Evolutionary conservation across 371 early-diverging fungal species (phyloP).

Genomic region (Mucor velutinosus): DNA sequence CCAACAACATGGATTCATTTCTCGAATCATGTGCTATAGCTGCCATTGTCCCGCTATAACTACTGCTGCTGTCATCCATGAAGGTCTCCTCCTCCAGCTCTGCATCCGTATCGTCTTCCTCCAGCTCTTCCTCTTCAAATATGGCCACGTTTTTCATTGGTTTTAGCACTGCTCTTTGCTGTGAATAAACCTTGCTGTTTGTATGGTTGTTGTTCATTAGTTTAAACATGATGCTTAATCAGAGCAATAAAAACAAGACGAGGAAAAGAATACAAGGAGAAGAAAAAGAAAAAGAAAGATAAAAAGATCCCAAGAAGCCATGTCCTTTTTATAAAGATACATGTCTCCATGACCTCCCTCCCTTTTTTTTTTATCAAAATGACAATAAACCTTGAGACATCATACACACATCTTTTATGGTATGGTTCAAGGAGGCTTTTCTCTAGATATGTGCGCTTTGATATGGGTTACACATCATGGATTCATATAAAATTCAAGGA

Average conservation of each 20-base stretch:
- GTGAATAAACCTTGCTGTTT: slow-evolving; percentile 5
- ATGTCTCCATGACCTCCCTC: neutral
- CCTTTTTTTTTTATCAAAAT: neutral
- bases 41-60: neutral
- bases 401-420: neutral
- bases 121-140: slow-evolving; percentile 15
- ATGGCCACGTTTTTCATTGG: neutral
- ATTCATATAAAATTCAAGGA: slow-evolving; percentile 4
- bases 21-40: neutral
- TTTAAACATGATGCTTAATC: slow-evolving; percentile 12
- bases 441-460: slow-evolving; percentile 1
- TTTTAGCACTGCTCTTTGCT: slow-evolving; percentile 19
- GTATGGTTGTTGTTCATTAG: neutral
- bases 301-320: neutral
- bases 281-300: neutral
- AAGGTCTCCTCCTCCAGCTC: neutral
- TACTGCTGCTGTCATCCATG: slow-evolving; percentile 2
- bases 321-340: neutral
- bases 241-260: neutral
- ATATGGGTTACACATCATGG: neutral
- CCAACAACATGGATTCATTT: slow-evolving; percentile 34
- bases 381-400: neutral
- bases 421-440: neutral
- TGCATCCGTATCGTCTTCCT: neutral
- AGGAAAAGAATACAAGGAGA: slow-evolving; percentile 1